A percentile compares a stretch with the other conserved stretches of the same genome.
Evolutionary conservation across 495 filamentous ascomycete species (phyloP).

Genomic region (Penicillium mononematosum): DNA sequence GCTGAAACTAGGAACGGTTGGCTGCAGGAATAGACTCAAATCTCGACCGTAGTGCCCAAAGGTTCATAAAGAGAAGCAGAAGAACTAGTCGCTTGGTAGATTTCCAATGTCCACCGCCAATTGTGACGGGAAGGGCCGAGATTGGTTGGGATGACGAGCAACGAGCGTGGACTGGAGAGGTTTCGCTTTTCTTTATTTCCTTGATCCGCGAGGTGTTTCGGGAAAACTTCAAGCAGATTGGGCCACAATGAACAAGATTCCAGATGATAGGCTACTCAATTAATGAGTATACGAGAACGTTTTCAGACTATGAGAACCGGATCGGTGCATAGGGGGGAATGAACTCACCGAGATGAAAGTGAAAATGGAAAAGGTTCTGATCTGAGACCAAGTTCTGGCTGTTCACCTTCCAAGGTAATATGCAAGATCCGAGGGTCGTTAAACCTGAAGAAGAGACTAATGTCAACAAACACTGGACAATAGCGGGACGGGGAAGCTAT

Average conservation of each 20-base stretch:
- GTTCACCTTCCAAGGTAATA: constrained; percentile 34
- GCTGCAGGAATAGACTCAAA: constrained; percentile 38
- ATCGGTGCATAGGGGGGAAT: constrained; percentile 32
- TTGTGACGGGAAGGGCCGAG: constrained; percentile 9
- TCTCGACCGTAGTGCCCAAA: constrained; percentile 26
- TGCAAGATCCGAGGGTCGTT: constrained; percentile 29
- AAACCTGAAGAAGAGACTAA: constrained; percentile 28
- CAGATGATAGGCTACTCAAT: constrained; percentile 29
- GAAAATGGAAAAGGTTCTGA: constrained; percentile 19
- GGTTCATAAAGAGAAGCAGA: constrained; percentile 24
- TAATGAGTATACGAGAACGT: constrained; percentile 36
- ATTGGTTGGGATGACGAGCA: constrained; percentile 10
- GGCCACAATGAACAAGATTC: constrained; percentile 15
- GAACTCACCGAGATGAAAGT: constrained; percentile 35
- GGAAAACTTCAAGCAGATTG: constrained; percentile 25
- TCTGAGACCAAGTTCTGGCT: constrained; percentile 28
- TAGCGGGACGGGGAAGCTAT: constrained; percentile 23
- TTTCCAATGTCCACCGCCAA: constrained; percentile 12
- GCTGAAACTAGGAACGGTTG: constrained; percentile 36
- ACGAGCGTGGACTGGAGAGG: constrained; percentile 29
- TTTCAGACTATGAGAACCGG: constrained; percentile 23
- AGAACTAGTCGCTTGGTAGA: constrained; percentile 25
- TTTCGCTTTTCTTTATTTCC: constrained; percentile 29
- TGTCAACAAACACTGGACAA: constrained; percentile 39
- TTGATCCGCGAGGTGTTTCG: constrained; percentile 25